Evolutionary conservation across 257 asterid genomes (phyloP).

Genomic region (Osmanthus fragrans): DNA sequence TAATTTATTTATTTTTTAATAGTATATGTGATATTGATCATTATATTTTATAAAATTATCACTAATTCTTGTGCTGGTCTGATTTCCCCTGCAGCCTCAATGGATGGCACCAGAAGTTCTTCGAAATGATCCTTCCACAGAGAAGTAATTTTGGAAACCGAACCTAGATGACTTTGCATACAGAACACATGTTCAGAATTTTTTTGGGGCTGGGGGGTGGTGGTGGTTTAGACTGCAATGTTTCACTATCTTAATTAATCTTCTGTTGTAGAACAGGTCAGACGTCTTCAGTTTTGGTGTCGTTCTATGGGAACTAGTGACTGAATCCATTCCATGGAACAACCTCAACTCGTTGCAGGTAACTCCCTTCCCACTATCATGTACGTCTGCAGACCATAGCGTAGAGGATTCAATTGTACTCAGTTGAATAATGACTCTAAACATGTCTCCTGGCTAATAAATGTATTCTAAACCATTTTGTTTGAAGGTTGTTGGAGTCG

Average conservation of each 20-base stretch:
- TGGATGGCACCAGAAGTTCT: slow-evolving; percentile 97
- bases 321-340: slow-evolving; percentile 66
- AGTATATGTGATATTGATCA: neutral
- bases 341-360: slow-evolving; percentile 66
- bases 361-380: neutral
- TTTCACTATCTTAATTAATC: neutral
- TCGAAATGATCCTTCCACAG: slow-evolving; percentile 72
- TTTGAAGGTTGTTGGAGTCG: slow-evolving; percentile 65
- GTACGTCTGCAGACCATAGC: neutral
- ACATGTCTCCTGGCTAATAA: neutral
- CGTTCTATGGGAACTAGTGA: slow-evolving; percentile 74
- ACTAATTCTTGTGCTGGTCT: slow-evolving; percentile 2
- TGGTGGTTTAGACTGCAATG: neutral
- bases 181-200: neutral
- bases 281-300: slow-evolving; percentile 78
- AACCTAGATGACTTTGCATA: neutral
- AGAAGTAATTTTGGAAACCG: slow-evolving; percentile 49
- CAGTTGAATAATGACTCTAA: neutral
- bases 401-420: neutral
- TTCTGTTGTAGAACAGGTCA: slow-evolving; percentile 44
- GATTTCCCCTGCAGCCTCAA: slow-evolving; percentile 57
- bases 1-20: neutral
- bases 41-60: neutral
- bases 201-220: neutral
- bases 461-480: neutral